Evolutionary conservation across 805 yeast species (phyloP).

Genomic region (Candida nanaspora): DNA sequence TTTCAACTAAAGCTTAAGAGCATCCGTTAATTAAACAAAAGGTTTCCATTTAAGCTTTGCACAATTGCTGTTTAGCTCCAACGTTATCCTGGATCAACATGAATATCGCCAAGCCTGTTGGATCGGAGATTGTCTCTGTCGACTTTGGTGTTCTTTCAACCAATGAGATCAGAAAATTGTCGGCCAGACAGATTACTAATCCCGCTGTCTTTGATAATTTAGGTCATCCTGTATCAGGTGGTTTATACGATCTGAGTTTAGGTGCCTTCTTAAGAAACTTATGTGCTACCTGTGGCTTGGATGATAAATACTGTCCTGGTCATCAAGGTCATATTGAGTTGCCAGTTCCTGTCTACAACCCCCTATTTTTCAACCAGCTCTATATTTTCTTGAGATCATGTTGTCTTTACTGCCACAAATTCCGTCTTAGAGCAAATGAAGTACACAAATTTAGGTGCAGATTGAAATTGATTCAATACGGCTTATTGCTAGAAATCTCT

Average conservation of each 20-base stretch:
- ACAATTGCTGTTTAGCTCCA: no score
- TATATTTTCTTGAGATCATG: conserved; percentile 75
- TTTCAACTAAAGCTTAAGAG: background rate
- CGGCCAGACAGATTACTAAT: conserved; percentile 92
- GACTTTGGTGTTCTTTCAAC: conserved; percentile 84
- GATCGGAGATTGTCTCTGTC: conserved; percentile 86
- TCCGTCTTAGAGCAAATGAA: conserved; percentile 63
- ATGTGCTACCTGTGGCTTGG: conserved; percentile 94
- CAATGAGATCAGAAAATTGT: conserved; percentile 74
- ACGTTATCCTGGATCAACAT: conserved; percentile 41
- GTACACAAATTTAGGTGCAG: conserved; percentile 73
- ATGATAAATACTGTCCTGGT: conserved; percentile 93
- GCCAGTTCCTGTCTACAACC: conserved; percentile 93
- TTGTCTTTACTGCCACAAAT: conserved; percentile 87
- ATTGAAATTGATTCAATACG: conserved; percentile 77
- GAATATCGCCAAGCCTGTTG: conserved; percentile 97
- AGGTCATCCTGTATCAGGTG: conserved; percentile 93
- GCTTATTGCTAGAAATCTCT: conserved; percentile 71
- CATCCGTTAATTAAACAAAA: no score
- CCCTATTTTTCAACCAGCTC: conserved; percentile 87
- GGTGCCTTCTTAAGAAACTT: conserved; percentile 89
- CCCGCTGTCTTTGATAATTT: conserved; percentile 94
- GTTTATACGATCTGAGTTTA: conserved; percentile 87
- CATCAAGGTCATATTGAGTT: conserved; percentile 97
- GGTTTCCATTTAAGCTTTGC: no score